Conservation (phyloP, 352 stramenopile genomes). For the Phytophthora megakarya region DNA sequence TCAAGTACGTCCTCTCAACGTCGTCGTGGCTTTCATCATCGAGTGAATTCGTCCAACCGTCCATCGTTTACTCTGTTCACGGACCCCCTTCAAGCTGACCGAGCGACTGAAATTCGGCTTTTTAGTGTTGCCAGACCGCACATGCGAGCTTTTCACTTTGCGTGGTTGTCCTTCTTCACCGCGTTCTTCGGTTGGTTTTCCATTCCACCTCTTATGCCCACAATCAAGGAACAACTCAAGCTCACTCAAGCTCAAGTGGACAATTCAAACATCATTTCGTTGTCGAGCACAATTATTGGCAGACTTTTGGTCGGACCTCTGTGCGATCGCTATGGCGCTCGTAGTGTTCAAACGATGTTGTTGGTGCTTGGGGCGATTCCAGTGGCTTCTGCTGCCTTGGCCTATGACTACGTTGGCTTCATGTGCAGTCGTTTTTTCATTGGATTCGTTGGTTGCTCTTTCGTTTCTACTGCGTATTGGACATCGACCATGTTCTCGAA, state of each 20-base stretch:
- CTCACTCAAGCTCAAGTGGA: constrained; percentile 84
- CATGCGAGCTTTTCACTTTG: constrained; percentile 87
- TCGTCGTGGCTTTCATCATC: constrained; percentile 17
- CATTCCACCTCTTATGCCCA: constrained; percentile 49
- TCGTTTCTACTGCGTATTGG: constrained; percentile 94
- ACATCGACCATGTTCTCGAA: constrained; percentile 93
- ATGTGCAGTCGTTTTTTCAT: constrained; percentile 91
- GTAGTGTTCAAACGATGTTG: constrained; percentile 76
- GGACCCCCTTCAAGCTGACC: constrained; percentile 40
- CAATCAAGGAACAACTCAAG: constrained; percentile 41
- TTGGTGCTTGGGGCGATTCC: constrained; percentile 83
- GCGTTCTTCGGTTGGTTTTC: constrained; percentile 95
- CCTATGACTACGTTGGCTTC: constrained; percentile 73
- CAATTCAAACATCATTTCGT: constrained; percentile 90
- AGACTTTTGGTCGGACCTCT: constrained; percentile 90
- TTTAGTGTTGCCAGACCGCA: constrained; percentile 33
- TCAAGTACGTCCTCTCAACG: constrained; percentile 13
- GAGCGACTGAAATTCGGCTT: constrained; percentile 33
- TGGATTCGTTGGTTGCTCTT: constrained; percentile 90
- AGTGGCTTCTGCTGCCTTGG: constrained; percentile 78
- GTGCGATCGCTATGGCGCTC: constrained; percentile 92
- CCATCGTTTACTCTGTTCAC: constrained; percentile 41
- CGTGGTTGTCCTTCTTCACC: constrained; percentile 94
- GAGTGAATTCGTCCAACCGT: constrained; percentile 31
- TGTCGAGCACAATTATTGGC: constrained; percentile 89